Evolutionary conservation across 345 rosid species (phyloP).

Genomic region (Citrus cavaleriei): DNA sequence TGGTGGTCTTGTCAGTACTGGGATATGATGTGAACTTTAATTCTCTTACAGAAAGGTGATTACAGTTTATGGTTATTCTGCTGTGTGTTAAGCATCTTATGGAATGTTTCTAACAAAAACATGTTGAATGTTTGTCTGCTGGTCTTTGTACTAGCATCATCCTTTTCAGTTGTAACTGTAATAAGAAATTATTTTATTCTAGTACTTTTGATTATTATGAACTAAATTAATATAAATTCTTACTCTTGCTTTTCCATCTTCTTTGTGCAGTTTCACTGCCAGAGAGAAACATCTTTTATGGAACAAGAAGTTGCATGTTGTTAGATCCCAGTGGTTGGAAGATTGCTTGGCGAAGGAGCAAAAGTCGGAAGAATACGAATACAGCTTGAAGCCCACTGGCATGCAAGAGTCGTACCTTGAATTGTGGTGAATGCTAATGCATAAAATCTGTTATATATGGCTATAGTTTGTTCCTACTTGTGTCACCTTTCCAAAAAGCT

Average conservation of each 20-base stretch:
- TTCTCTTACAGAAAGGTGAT: slow-evolving; percentile 45
- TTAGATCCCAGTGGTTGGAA: slow-evolving; percentile 75
- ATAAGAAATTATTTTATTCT: neutral
- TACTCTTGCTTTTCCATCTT: neutral
- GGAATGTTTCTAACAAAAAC: neutral
- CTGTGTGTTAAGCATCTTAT: neutral
- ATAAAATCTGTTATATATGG: neutral
- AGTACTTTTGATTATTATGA: neutral
- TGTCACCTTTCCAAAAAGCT: neutral
- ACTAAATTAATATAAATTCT: neutral
- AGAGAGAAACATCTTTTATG: slow-evolving; percentile 41
- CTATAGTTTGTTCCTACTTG: neutral
- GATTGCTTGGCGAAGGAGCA: slow-evolving; percentile 54
- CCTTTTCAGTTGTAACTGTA: neutral
- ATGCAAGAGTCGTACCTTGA: slow-evolving; percentile 36
- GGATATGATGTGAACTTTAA: slow-evolving; percentile 46
- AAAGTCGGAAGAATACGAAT: slow-evolving; percentile 57
- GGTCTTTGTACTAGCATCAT: neutral
- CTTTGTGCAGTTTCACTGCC: slow-evolving; percentile 40
- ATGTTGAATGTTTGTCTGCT: neutral
- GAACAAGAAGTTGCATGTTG: slow-evolving; percentile 51
- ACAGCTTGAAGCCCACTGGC: slow-evolving; percentile 52
- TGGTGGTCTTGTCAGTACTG: slow-evolving; percentile 49
- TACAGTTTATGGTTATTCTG: neutral
- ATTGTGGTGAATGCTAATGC: slow-evolving; percentile 38